These are phyloP conservation scores for Candida insectorum DNA, from an alignment of 805 yeast species.

Conservation along the genomic window DNA sequence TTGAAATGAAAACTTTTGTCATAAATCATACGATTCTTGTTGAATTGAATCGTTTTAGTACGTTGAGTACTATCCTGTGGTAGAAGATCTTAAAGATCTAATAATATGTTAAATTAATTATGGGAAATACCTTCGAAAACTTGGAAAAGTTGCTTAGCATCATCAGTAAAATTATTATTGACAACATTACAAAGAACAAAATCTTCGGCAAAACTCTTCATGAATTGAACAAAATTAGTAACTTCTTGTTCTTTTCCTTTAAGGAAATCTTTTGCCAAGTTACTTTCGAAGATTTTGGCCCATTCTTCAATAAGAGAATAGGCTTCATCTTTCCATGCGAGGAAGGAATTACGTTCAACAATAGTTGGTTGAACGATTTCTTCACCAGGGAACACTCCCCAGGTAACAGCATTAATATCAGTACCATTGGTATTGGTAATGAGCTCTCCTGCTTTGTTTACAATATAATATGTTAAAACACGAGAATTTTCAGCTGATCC, in stretches of 20 bases:
- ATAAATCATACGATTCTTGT: conserved; percentile 15
- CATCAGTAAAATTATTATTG: conserved; percentile 70
- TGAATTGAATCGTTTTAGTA: conserved; percentile 26
- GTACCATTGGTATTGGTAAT: conserved; percentile 68
- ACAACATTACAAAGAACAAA: conserved; percentile 84
- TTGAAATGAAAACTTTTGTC: conserved; percentile 25
- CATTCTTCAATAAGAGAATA: conserved; percentile 81
- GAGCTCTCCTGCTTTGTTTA: conserved; percentile 54
- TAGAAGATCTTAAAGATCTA: conserved; percentile 12
- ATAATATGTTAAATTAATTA: neutral
- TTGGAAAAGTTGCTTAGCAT: conserved; percentile 54
- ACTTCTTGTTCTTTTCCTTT: conserved; percentile 23
- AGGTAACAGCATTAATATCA: conserved; percentile 91
- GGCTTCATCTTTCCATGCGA: conserved; percentile 98
- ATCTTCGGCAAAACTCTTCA: conserved; percentile 47
- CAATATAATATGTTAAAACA: conserved; percentile 75
- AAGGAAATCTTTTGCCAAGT: conserved; percentile 27
- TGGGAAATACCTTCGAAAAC: conserved; percentile 37
- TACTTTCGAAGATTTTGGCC: conserved; percentile 50
- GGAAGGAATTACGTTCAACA: conserved; percentile 85
- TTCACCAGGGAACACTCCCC: conserved; percentile 97
- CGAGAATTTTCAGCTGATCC: conserved; percentile 35
- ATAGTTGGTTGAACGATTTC: conserved; percentile 95
- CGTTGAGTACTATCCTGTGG: conserved; percentile 32
- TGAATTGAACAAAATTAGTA: conserved; percentile 35